Evolutionary conservation across 208 protist genomes (phyloP), one percentile per base, ranked within the genome.

Genomic region (Leishmania tarentolae): DNA sequence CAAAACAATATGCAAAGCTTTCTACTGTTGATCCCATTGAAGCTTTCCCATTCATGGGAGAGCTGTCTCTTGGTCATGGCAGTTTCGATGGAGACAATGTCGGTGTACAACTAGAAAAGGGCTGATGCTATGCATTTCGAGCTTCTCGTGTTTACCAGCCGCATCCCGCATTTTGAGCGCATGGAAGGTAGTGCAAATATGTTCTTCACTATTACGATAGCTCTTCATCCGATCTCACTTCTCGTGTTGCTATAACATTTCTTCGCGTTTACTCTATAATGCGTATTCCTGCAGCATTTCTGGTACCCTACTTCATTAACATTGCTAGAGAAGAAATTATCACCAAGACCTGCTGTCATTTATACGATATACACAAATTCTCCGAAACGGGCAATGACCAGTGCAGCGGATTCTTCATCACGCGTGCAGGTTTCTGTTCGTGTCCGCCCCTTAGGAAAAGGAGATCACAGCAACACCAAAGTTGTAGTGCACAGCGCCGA

Each of bases 401-500:
- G 24, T 3, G 35, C 37, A 19, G 24, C 57, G 21, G 53, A 71
- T 9, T 9, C 59, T 19, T 69, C 63, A 19, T 86, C 85, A 1
- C 71, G 85, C 15, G 82, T 86, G 53, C 82, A 89, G 66, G 86
- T 89, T 0, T 86, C 86, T 59, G 76, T 87, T 6, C 86, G 86
- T 1, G 59, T 89, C 2, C 57, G 83, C 7, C 85, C 84, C 0
- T 1, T 77, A 17, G 74, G 52, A 15, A 83, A 82, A 76, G 66
- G 46, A 2, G 82, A 87, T 35, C 72, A 72, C 21, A 79, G 56
- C 17, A 87, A 81, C 42, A 56, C 57, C 3, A 76, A 88, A 21
- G 31, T 77, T 78, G 71, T 79, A 0, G 75, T 87, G 35, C 63
- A 47, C 15, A 47, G 42, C 6, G 66, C 37, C 7, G 78, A 80